A percentile compares a stretch with the other conserved stretches of the same genome.
Conservation (phyloP, 2,329 filamentous ascomycete genomes). For the Plectosphaerella sp. region DNA sequence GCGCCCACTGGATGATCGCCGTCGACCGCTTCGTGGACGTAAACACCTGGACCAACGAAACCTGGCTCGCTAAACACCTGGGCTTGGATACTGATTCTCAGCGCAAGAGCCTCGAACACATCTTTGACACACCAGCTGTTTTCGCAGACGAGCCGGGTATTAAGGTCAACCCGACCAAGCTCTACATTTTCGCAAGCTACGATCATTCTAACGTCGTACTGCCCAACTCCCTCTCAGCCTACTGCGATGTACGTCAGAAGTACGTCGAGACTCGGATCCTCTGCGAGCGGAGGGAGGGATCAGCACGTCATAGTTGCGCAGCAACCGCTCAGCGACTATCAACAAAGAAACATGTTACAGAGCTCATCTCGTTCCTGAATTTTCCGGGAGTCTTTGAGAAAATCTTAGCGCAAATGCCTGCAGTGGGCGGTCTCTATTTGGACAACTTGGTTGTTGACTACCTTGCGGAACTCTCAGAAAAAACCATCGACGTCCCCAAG, state of each 20-base stretch:
- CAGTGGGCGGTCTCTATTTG: no score
- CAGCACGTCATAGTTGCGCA: background rate
- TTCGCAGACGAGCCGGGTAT: background rate
- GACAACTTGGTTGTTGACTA: no score
- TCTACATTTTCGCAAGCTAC: background rate
- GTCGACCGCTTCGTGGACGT: background rate
- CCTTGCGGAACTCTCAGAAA: background rate
- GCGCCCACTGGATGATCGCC: background rate
- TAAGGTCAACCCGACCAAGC: background rate
- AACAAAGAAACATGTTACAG: background rate
- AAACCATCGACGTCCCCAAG: background rate
- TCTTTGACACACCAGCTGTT: no score
- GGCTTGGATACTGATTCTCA: no score
- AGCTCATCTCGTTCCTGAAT: background rate
- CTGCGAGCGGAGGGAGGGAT: background rate
- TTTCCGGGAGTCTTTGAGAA: background rate
- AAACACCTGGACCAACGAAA: background rate
- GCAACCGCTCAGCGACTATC: background rate
- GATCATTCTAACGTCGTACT: background rate
- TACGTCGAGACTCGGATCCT: constrained; percentile 5
- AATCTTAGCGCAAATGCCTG: background rate
- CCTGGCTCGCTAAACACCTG: background rate
- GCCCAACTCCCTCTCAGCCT: background rate
- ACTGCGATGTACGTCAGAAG: constrained; percentile 3
- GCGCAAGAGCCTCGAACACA: no score